Percentiles rank a stretch among this genome's conserved stretches.
These are phyloP conservation scores for Auricularia heimuer DNA, from an alignment of 768 basidiomycete genomes.

Conservation along the genomic window DNA sequence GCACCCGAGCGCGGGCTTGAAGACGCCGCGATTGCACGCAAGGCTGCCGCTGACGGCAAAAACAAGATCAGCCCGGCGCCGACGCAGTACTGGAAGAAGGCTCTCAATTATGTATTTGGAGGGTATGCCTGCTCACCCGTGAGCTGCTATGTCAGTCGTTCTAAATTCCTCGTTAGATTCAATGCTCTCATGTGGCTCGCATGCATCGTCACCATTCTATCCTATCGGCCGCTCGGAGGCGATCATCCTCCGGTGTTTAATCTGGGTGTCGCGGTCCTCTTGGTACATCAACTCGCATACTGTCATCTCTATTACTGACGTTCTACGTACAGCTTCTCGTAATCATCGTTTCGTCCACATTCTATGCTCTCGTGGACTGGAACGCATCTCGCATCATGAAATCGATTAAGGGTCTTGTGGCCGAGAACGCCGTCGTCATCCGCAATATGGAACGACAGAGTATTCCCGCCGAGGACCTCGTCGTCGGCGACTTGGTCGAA, in stretches of 20 bases:
- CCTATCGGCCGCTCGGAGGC: conserved; percentile 49
- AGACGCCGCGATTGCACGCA: conserved; percentile 30
- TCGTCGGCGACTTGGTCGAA: conserved; percentile 57
- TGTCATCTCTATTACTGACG: conserved; percentile 13
- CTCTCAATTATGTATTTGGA: conserved; percentile 43
- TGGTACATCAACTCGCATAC: conserved; percentile 28
- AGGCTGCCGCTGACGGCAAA: conserved; percentile 29
- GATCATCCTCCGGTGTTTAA: conserved; percentile 44
- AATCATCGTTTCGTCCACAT: conserved; percentile 31
- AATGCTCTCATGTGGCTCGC: conserved; percentile 48
- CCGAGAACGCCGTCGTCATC: conserved; percentile 52
- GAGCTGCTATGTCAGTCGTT: too few species aligned
- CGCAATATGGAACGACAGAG: conserved; percentile 42
- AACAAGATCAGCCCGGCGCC: conserved; percentile 43
- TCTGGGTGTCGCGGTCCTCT: conserved; percentile 49
- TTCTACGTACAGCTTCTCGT: conserved; percentile 26
- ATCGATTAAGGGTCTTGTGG: conserved; percentile 56
- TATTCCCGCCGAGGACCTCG: conserved; percentile 48
- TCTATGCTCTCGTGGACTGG: conserved; percentile 46
- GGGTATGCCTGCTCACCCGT: conserved; percentile 17
- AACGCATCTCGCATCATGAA: conserved; percentile 50
- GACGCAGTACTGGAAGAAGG: conserved; percentile 38
- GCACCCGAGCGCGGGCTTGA: conserved; percentile 37
- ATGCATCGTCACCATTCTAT: conserved; percentile 38
- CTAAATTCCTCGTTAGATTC: conserved; percentile 19